Evolutionary conservation across 352 stramenopile species (phyloP).

Genomic region (Peronosclerospora sorghi): DNA sequence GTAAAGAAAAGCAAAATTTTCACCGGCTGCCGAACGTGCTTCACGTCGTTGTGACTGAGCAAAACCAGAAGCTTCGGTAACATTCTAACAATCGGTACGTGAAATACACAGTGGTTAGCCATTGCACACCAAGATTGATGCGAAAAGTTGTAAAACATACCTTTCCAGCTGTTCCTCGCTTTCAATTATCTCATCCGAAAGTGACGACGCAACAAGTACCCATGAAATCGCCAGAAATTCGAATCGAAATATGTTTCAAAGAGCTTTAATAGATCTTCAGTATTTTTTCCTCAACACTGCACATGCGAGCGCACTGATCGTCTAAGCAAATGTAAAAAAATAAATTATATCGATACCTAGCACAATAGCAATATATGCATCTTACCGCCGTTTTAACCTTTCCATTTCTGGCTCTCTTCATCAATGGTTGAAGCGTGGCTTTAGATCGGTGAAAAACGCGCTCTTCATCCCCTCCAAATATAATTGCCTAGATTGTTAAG

Average conservation of each 20-base stretch:
- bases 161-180: slow-evolving; percentile 48
- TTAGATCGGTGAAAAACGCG: slow-evolving; percentile 66
- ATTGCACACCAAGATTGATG: background rate
- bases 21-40: slow-evolving; percentile 61
- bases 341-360: background rate
- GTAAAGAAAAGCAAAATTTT: slow-evolving; percentile 81
- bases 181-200: slow-evolving; percentile 41
- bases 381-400: slow-evolving; percentile 59
- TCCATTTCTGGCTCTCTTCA: slow-evolving; percentile 46
- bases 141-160: slow-evolving; percentile 9
- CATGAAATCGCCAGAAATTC: slow-evolving; percentile 51
- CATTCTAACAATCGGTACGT: slow-evolving; percentile 25
- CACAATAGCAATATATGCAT: background rate
- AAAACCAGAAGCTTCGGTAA: slow-evolving; percentile 60
- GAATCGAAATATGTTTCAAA: slow-evolving; percentile 61
- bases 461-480: slow-evolving; percentile 66
- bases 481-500: slow-evolving; percentile 61
- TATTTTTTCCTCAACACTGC: slow-evolving; percentile 69
- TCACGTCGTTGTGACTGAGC: slow-evolving; percentile 75
- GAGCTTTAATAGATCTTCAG: slow-evolving; percentile 47
- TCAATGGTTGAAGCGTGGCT: slow-evolving; percentile 55
- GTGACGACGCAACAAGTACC: slow-evolving; percentile 54
- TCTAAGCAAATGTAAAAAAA: slow-evolving; percentile 18
- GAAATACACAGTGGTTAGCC: background rate
- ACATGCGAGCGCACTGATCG: slow-evolving; percentile 54